A percentile compares a stretch with the other conserved stretches of the same genome.
Conservation (phyloP, 345 rosid species). For the Lepidium didymum region DNA sequence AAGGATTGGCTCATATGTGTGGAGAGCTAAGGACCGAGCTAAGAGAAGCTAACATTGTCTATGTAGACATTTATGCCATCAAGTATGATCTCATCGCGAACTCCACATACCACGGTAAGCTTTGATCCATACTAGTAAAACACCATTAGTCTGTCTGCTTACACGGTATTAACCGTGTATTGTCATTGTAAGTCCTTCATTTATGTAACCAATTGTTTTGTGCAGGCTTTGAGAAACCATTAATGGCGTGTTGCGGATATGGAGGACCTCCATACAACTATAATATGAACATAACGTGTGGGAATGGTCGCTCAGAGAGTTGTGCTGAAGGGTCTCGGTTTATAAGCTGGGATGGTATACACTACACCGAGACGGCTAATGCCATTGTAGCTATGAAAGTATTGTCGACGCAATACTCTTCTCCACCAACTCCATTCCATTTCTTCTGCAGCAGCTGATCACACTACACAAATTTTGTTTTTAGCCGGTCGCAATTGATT, state of each 20-base stretch:
- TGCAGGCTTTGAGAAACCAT: slow-evolving; percentile 62
- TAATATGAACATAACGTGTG: slow-evolving; percentile 55
- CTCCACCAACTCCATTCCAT: slow-evolving; percentile 40
- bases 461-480: background rate
- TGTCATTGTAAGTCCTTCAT: background rate
- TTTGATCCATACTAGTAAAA: background rate
- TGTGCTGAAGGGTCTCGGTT: slow-evolving; percentile 45
- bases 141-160: no score
- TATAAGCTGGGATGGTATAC: slow-evolving; percentile 78
- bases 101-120: slow-evolving; percentile 47
- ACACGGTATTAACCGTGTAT: no score
- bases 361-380: slow-evolving; percentile 74
- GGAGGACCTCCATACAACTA: slow-evolving; percentile 89
- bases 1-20: slow-evolving; percentile 43
- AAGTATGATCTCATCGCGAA: slow-evolving; percentile 69
- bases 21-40: slow-evolving; percentile 41
- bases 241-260: slow-evolving; percentile 81
- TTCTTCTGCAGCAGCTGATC: slow-evolving; percentile 42
- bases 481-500: no score
- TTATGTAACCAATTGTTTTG: background rate
- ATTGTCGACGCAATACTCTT: slow-evolving; percentile 51
- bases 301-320: slow-evolving; percentile 38
- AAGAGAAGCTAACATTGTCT: slow-evolving; percentile 46
- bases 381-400: slow-evolving; percentile 48
- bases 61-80: slow-evolving; percentile 66